Evolutionary conservation across 805 yeast genomes (phyloP), one percentile per base, ranked within the genome.

Genomic region (Osmozyma mogii): DNA sequence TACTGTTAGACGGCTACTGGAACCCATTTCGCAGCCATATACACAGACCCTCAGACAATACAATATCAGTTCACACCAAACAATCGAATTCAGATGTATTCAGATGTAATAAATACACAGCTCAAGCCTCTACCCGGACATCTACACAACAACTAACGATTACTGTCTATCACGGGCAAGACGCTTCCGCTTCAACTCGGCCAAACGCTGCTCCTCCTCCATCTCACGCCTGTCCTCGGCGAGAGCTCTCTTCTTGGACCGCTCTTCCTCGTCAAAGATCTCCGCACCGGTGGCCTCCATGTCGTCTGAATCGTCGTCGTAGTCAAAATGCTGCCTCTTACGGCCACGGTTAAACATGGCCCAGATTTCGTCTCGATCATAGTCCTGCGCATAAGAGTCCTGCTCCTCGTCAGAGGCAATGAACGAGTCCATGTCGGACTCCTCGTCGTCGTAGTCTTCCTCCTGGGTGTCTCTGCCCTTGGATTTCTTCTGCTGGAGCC

Each of bases 231-330:
- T 59, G 47, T 89, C 98, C 49, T 92, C 98, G 22, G 67, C 38
- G 41, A 72, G 68, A 0, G 94, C 98, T 31, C 67, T 69, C 28
- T 68, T 67, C 21, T 75, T 63, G 9, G 95, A 79, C 19, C 70
- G 47, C 37, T 62, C 71, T 54, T 89, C 98, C 47, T 89, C 98
- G 33, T 74, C 83, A 24, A 85, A 58, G 15, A 92, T 75, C 39
- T 89, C 96, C 16, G 78, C 78, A 16, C 96, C 96, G 1, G 92
- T 80, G 3, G 96, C 96, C 50, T 89, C 97, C 96, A 92, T 89
- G 45, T 84, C 85, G 34, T 69, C 77, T 18, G 70, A 71, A 6
- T 58, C 58, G 23, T 47, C 53, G 36, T 70, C 68, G 31, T 66
- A 71, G 16, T 60, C 50, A 37, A 62, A 67, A 24, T 64, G 54